Evolutionary conservation across 140 eudicot genomes (phyloP), one percentile per base, ranked within the genome.

Genomic region (Ambrosia hybrid): DNA sequence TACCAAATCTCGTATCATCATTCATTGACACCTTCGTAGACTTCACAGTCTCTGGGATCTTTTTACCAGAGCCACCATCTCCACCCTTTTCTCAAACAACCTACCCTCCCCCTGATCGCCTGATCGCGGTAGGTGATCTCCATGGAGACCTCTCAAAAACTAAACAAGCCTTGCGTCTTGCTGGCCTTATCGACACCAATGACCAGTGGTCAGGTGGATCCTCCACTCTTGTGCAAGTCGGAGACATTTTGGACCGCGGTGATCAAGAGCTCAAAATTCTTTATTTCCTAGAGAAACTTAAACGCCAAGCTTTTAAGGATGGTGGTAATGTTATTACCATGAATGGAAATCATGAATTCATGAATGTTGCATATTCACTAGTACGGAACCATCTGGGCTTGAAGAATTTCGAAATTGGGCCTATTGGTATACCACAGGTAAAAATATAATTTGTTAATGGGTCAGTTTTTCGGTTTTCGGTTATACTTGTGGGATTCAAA

Each of bases 331-430:
- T 92, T 9, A 81, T 89, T 26, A 87, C 92, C 21, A 87, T 92
- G 91, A 87, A 92, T 14, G 98, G 96, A 0, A 92, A 92, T 72
- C 98, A 89, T 52, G 98, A 92, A 57, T 85, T 87, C 36, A 87
- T 89, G 96, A 92, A 92, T 14, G 71, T 85, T 3, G 86, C 1
- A 82, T 87, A 73, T 92, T 92, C 62, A 67, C 85, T 48, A 83
- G 37, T 48, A 85, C 65, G 3, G 58, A 80, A 3, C 56, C 49
- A 0, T 75, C 73, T 5, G 95, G 91, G 4, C 36, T 89, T 0
- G 45, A 85, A 21, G 96, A 92, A 38, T 89, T 92, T 52, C 73
- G 73, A 34, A 68, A 73, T 80, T 92, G 95, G 96, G 92, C 82
- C 16, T 17, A 75, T 74, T 89, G 98, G 98, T 86, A 81, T 60